Conservation (phyloP, 2,329 filamentous ascomycete genomes). For the Penicillium crustosum region DNA sequence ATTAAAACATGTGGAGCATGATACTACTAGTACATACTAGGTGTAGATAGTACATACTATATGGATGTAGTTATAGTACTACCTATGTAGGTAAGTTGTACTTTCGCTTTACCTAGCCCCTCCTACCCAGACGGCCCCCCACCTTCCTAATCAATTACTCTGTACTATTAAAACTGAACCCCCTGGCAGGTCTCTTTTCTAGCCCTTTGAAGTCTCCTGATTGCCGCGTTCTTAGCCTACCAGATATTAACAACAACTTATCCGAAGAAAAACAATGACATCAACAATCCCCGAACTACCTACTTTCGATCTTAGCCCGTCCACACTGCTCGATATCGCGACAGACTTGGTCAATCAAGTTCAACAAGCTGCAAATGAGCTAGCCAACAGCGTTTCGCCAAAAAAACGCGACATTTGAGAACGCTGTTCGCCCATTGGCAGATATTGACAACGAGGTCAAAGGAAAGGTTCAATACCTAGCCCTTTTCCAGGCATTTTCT, state of each 20-base stretch:
- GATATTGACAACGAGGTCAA: not conserved
- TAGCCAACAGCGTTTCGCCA: not conserved
- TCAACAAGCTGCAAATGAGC: not conserved
- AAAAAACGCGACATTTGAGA: not conserved
- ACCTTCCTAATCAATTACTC: not conserved
- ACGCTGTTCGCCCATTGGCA: not conserved
- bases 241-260: not conserved
- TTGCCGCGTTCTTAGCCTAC: not conserved
- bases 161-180: not conserved
- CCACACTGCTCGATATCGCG: not conserved
- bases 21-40: not conserved
- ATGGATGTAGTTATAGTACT: not conserved
- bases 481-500: not conserved
- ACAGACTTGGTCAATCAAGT: not conserved
- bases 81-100: no score
- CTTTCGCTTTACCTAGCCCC: not conserved
- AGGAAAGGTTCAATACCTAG: not conserved
- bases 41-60: not conserved
- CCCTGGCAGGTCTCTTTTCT: not conserved
- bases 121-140: not conserved
- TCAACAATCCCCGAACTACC: not conserved
- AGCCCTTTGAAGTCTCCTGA: not conserved
- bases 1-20: not conserved
- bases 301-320: not conserved
- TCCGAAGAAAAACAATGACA: not conserved